phyloP scores from a whole-genome alignment of 495 filamentous ascomycete species.

The Rhizodiscina lignyota region DNA sequence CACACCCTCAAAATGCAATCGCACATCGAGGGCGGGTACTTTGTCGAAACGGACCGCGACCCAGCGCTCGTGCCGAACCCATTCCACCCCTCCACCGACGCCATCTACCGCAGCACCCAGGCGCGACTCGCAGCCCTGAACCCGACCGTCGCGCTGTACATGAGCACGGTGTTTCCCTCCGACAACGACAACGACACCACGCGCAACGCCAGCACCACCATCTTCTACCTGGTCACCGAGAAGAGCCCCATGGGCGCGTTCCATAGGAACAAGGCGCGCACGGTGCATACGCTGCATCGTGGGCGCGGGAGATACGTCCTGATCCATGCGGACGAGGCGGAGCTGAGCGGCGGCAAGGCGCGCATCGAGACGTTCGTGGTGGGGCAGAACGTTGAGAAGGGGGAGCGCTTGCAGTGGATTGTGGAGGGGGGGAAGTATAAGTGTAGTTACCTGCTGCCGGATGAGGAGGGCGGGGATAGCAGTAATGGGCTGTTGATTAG shows the following conservation, averaged over 20 bases:
- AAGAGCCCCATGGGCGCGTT: constrained; percentile 35
- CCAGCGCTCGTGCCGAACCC: constrained; percentile 31
- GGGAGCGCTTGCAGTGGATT: constrained; percentile 49
- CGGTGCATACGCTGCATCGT: constrained; percentile 42
- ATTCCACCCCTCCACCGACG: constrained; percentile 17
- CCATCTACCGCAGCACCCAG: not conserved
- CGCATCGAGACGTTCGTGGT: constrained; percentile 45
- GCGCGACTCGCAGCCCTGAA: no score
- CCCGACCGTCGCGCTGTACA: no score
- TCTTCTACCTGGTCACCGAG: constrained; percentile 47
- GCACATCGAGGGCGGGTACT: constrained; percentile 52
- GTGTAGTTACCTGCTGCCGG: constrained; percentile 37
- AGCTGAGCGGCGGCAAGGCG: constrained; percentile 17
- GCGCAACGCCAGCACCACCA: constrained; percentile 33
- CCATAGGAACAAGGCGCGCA: constrained; percentile 41
- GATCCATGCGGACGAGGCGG: constrained; percentile 34
- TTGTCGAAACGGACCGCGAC: constrained; percentile 42
- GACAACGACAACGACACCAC: constrained; percentile 20
- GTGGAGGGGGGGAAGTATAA: constrained; percentile 52
- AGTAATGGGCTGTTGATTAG: constrained; percentile 38
- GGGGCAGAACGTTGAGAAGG: constrained; percentile 33
- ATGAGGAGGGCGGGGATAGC: constrained; percentile 20
- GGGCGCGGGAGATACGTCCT: constrained; percentile 45
- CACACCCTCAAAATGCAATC: constrained; percentile 24
- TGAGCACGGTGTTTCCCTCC: constrained; percentile 5